A percentile compares a stretch with the other conserved stretches of the same genome.
These are phyloP conservation scores for Colletotrichum simmondsii DNA, from an alignment of 2,329 filamentous ascomycete species.

Conservation along the genomic window DNA sequence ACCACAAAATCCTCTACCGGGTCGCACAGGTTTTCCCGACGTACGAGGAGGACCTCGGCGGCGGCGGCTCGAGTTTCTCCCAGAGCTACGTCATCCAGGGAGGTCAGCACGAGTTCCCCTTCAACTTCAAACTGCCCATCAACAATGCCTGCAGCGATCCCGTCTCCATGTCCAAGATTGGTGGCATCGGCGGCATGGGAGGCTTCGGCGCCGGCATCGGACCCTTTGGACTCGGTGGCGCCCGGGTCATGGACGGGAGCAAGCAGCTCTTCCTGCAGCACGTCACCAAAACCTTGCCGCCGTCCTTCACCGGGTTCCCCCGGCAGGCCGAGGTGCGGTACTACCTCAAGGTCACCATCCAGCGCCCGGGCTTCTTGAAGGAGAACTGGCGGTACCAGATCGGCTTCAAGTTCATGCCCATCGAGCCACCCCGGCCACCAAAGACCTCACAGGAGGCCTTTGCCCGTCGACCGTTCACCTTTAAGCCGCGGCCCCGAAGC, in stretches of 20 bases:
- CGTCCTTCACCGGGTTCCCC: slow-evolving; percentile 87
- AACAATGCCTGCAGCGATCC: slow-evolving; percentile 77
- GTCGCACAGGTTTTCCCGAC: slow-evolving; percentile 79
- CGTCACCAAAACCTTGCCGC: slow-evolving; percentile 87
- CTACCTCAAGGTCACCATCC: slow-evolving; percentile 94
- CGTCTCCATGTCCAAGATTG: slow-evolving; percentile 63
- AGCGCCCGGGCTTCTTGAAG: slow-evolving; percentile 87
- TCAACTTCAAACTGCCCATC: slow-evolving; percentile 81
- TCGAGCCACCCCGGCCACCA: slow-evolving; percentile 83
- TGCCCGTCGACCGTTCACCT: slow-evolving; percentile 77
- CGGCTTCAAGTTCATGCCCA: slow-evolving; percentile 88
- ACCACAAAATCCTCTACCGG: slow-evolving; percentile 81
- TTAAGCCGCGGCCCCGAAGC: slow-evolving; percentile 53
- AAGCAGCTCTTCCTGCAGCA: slow-evolving; percentile 74
- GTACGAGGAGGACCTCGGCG: slow-evolving; percentile 53
- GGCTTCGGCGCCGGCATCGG: slow-evolving; percentile 58
- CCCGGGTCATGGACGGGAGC: slow-evolving; percentile 71
- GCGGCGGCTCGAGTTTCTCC: slow-evolving; percentile 51
- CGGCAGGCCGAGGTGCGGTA: slow-evolving; percentile 92
- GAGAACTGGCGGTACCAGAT: slow-evolving; percentile 81
- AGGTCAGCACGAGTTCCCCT: slow-evolving; percentile 81
- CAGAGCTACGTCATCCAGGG: slow-evolving; percentile 69
- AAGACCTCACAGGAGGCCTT: slow-evolving; percentile 81
- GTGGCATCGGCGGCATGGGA: slow-evolving; percentile 64
- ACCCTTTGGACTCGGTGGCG: slow-evolving; percentile 60